phyloP scores from a whole-genome alignment of 805 yeast genomes.

The Candida sithepensis region DNA sequence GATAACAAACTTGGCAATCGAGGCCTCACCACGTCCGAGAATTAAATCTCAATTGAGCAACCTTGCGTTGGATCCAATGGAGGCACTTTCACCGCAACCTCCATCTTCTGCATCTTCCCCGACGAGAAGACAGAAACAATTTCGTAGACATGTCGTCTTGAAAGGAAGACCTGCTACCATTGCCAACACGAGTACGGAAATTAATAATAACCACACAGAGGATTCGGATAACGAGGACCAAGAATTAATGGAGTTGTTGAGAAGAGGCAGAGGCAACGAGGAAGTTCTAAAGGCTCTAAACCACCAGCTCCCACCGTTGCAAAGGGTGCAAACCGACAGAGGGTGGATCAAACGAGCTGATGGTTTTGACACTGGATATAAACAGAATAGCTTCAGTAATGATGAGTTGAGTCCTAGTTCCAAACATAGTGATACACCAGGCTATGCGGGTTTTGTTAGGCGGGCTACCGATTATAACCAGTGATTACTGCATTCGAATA shows the following conservation, averaged over 20 bases:
- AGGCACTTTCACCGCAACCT: not conserved
- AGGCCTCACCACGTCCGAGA: not conserved
- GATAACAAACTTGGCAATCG: not conserved
- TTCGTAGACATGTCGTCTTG: not conserved
- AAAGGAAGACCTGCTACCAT: not conserved
- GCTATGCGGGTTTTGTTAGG: slow-evolving; percentile 16
- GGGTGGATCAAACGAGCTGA: not conserved
- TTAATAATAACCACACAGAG: too few species aligned
- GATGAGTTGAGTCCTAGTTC: not conserved
- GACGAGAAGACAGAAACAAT: not conserved
- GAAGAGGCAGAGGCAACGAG: slow-evolving; percentile 9
- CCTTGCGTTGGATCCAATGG: not conserved
- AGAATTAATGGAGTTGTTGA: slow-evolving; percentile 4
- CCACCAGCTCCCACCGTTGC: not conserved
- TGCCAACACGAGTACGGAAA: not conserved
- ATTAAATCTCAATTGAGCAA: not conserved
- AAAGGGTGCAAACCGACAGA: not conserved
- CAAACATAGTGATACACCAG: not conserved
- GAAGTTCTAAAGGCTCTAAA: slow-evolving; percentile 12
- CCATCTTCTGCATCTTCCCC: not conserved
- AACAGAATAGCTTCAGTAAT: not conserved
- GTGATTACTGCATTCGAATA: not conserved
- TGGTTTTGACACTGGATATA: not conserved
- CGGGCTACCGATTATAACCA: slow-evolving; percentile 13
- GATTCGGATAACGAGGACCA: slow-evolving; percentile 5